Evolutionary conservation across 2,329 filamentous ascomycete species (phyloP).

Genomic region (Sclerotinia trifoliorum): DNA sequence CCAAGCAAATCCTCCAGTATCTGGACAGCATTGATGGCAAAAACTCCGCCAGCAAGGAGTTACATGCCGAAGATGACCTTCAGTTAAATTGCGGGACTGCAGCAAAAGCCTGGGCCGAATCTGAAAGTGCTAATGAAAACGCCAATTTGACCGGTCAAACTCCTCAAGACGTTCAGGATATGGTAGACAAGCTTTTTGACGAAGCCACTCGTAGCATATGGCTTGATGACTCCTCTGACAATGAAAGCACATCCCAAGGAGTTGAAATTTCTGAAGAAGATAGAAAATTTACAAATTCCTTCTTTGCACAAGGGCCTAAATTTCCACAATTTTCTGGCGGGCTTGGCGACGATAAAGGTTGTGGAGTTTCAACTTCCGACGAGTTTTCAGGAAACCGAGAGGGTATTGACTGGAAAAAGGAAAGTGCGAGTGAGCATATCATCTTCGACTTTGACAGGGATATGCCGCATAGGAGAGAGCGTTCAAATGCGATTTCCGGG

Average conservation of each 20-base stretch:
- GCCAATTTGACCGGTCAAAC: not conserved
- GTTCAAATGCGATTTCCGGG: slow-evolving; percentile 11
- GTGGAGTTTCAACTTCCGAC: not conserved
- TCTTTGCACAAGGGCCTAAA: not conserved
- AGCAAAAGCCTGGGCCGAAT: not conserved
- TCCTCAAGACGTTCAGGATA: not conserved
- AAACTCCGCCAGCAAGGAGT: not conserved
- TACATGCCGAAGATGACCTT: not conserved
- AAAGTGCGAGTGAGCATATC: not conserved
- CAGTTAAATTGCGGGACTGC: not conserved
- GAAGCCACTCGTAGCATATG: not conserved
- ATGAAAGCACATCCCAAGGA: not conserved
- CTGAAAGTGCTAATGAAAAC: not conserved
- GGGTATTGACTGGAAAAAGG: no score
- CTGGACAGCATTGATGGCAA: slow-evolving; percentile 2
- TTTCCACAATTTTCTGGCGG: not conserved
- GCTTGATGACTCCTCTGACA: not conserved
- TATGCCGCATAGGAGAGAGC: not conserved
- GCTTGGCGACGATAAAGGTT: not conserved
- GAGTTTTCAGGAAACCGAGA: not conserved
- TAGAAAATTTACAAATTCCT: not conserved
- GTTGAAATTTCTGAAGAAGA: slow-evolving; percentile 1
- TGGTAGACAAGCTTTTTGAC: not conserved
- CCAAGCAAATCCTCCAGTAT: slow-evolving; percentile 19
- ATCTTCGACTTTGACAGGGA: not conserved